These are phyloP conservation scores for Gynostemma pentaphyllum DNA, from an alignment of 306 rosid species.

Conservation along the genomic window DNA sequence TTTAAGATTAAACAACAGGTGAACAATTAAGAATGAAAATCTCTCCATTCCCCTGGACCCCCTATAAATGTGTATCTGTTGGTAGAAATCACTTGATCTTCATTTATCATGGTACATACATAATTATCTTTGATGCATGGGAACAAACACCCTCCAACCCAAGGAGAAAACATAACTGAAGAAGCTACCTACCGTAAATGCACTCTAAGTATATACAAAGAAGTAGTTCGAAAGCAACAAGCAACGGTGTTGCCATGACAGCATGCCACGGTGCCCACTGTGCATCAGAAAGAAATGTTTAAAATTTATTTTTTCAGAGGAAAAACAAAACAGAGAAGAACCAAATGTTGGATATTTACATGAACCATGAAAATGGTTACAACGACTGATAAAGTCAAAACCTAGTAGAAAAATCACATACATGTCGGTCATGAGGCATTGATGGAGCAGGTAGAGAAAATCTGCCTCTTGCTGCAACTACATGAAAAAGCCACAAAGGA, in stretches of 20 bases:
- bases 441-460: constrained; percentile 93
- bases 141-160: constrained; percentile 1
- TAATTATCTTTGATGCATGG: neutral
- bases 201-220: constrained; percentile 68
- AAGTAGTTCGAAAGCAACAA: constrained; percentile 84
- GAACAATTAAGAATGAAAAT: neutral
- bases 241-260: constrained; percentile 63
- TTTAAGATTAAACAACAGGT: neutral
- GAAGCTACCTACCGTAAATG: constrained; percentile 43
- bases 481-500: constrained; percentile 77
- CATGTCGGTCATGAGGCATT: constrained; percentile 70
- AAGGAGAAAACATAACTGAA: constrained; percentile 1
- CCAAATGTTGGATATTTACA: neutral
- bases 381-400: neutral
- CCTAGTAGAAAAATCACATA: constrained; percentile 22
- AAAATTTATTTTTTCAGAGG: neutral
- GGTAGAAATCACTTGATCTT: neutral
- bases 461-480: constrained; percentile 66
- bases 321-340: neutral
- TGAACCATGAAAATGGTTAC: neutral
- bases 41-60: neutral
- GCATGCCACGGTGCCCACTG: constrained; percentile 99
- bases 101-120: neutral
- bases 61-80: neutral
- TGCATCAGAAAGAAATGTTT: constrained; percentile 16